Evolutionary conservation across 169 alveolate species (phyloP), one percentile per base, ranked within the genome.

Genomic region (Cryptosporidium baileyi): DNA sequence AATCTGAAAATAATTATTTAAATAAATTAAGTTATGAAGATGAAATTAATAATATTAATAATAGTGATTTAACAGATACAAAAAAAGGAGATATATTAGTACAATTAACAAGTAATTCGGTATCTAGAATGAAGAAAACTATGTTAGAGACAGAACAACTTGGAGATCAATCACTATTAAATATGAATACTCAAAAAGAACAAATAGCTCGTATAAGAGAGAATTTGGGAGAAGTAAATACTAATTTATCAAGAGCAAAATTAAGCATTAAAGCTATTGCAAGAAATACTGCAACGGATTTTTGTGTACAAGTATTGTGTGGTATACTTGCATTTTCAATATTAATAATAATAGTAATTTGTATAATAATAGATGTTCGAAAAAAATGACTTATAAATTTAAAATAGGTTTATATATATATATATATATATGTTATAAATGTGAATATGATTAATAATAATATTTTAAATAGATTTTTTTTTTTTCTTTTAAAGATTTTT

Each of bases 221-320:
- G 8, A 67, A 57, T 15, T 30, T 74, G 38, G 74, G 43, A 34
- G 61, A 40, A 7, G 85, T 74, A 8, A 57, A 74, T 17, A 38
- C 30, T 8, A 57, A 36, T 40, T 26, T 74, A 30, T 32, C 28
- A 6, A 74, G 43, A 22, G 85, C 85, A 6, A 57, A 36, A 24
- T 17, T 74, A 59, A 51, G 60, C 24, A 7, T 74, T 24, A 51
- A 41, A 30, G 85, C 85, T 57, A 74, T 74, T 38, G 67, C 85
- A 11, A 74, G 85, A 74, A 57, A 57, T 34, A 45, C 85, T 2
- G 74, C 85, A 54, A 74, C 85, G 0, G 85, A 74, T 51, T 74
- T 74, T 57, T 74, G 85, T 38, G 85, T 74, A 32, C 85, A 57
- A 8, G 36, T 74, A 30, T 26, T 74, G 17, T 74, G 85, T 26